Conservation (phyloP, 164 flowering plant genomes). For the Brasenia schreberi region DNA sequence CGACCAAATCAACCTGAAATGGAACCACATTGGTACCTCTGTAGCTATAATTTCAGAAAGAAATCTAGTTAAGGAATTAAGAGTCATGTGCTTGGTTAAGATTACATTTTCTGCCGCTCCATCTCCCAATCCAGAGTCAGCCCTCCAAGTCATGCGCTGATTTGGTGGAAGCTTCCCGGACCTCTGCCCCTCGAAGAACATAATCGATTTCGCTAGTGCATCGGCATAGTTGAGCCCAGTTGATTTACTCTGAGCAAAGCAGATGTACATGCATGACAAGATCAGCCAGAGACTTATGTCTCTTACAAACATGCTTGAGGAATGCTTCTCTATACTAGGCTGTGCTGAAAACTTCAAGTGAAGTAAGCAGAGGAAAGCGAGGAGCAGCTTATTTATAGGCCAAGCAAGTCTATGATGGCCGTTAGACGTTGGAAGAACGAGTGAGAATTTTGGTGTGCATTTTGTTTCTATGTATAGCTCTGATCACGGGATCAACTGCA, state of each 20-base stretch:
- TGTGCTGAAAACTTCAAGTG: background rate
- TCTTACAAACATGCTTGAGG: background rate
- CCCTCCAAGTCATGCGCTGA: slow-evolving; percentile 71
- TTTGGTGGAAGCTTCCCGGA: slow-evolving; percentile 64
- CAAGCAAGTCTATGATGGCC: slow-evolving; percentile 5
- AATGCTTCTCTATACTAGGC: too few species aligned
- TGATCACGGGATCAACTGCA: slow-evolving; percentile 51
- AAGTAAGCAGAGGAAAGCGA: background rate
- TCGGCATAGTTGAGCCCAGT: slow-evolving; percentile 31
- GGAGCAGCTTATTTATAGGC: slow-evolving; percentile 15
- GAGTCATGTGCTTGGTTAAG: background rate
- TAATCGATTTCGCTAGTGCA: slow-evolving; percentile 71
- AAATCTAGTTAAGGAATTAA: background rate
- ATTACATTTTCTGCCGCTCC: slow-evolving; percentile 57
- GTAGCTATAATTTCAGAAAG: background rate
- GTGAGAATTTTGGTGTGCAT: background rate
- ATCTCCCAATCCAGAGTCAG: slow-evolving; percentile 57
- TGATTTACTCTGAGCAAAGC: slow-evolving; percentile 16
- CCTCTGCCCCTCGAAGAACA: slow-evolving; percentile 85
- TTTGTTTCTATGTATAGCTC: background rate
- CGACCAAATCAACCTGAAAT: slow-evolving; percentile 72
- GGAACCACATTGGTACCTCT: background rate
- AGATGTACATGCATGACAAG: slow-evolving; percentile 8
- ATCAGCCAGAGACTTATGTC: slow-evolving; percentile 6
- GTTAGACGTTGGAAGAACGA: slow-evolving; percentile 22